Base-by-base conservation (phyloP, 371 early-diverging fungal species). In the Nosema muscidifuracis region DNA sequence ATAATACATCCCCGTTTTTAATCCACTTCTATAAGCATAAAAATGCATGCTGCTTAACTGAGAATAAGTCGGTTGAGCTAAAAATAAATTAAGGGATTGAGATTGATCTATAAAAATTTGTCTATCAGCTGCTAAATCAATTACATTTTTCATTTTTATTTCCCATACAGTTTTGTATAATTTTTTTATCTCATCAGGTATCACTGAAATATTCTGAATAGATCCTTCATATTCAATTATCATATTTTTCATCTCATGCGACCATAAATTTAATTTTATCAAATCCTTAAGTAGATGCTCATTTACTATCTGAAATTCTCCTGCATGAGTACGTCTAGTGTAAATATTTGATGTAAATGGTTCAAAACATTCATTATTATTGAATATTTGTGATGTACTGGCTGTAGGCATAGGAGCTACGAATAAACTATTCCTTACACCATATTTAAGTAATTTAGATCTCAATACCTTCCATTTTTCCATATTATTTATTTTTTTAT, bases 1-100 rank as follows among this genome's bases (percentile, higher is more conserved):
- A 80, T 98, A 98, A 85, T 98, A 98, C 94, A 95, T 94, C 72
- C 98, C 99, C 9, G 99, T 98, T 88, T 98, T 98, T 50, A 98
- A 86, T 1, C 96, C 96, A 82, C 88, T 89, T 85, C 90, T 90
- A 93, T 94, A 96, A 13, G 94, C 97, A 83, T 95, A 94, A 80
- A 98, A 96, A 82, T 97, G 97, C 97, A 98, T 97, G 22, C 89
- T 88, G 0, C 95, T 94, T 67, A 95, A 84, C 78, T 92, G 89
- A 65, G 89, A 89, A 84, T 87, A 92, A 74, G 87, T 92, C 2
- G 95, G 90, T 44, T 90, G 89, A 43, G 90, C 90, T 72, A 94
- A 85, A 83, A 93, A 94, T 44, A 98, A 89, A 85, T 98, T 98
- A 73, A 98, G 87, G 15, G 93, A 93, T 83, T 96, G 97, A 18